Evolutionary conservation across 805 yeast genomes (phyloP).

Genomic region (Vanderwaltozyma yarrowii): DNA sequence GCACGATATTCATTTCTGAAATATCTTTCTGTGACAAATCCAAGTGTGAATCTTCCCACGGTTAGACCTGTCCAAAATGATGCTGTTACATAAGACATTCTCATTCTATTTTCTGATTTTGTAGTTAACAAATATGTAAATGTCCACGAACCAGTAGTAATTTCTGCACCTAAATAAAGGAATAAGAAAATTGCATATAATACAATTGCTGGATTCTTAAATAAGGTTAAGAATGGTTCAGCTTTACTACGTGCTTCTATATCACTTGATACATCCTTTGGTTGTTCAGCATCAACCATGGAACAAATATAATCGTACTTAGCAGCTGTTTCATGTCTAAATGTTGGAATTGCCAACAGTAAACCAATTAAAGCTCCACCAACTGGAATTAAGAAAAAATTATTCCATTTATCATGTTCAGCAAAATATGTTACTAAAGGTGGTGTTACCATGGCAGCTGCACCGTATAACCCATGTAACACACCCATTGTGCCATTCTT

Average conservation of each 20-base stretch:
- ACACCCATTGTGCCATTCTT: conserved; percentile 50
- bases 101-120: conserved; percentile 36
- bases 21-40: conserved; percentile 41
- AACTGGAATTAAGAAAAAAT: conserved; percentile 27
- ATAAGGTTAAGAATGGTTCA: conserved; percentile 3
- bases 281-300: background rate
- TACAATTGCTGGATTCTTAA: conserved; percentile 29
- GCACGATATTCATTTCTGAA: conserved; percentile 37
- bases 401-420: conserved; percentile 22
- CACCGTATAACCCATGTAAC: conserved; percentile 61
- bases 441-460: conserved; percentile 65
- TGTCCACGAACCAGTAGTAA: conserved; percentile 61
- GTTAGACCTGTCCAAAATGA: conserved; percentile 69
- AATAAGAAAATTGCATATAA: conserved; percentile 48
- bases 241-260: too few relatives aligned
- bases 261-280: conserved; percentile 3
- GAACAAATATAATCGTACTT: conserved; percentile 24
- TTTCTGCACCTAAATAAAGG: conserved; percentile 61
- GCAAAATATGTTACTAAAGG: conserved; percentile 42
- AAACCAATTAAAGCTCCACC: conserved; percentile 29
- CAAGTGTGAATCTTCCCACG: conserved; percentile 48
- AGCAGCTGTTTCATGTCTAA: conserved; percentile 34
- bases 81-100: conserved; percentile 54
- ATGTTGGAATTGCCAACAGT: conserved; percentile 32
- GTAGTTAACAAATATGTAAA: conserved; percentile 50